Evolutionary conservation across 306 rosid species (phyloP).

Genomic region (Citrullus colocynthis): DNA sequence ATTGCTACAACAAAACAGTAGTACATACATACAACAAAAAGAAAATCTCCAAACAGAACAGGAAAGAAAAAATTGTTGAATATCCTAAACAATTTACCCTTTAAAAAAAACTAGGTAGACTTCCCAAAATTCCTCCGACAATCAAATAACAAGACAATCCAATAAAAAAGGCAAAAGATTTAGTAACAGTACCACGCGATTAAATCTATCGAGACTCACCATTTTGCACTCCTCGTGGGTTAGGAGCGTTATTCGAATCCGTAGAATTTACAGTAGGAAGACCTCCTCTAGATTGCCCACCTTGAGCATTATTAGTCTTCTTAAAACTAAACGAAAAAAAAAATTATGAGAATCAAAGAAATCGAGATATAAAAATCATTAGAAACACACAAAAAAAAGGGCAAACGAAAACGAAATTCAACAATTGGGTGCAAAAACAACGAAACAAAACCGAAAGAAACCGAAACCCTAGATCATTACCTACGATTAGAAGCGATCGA

Average conservation of each 20-base stretch:
- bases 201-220: slow-evolving; percentile 50
- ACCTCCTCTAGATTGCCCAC: slow-evolving; percentile 67
- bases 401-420: neutral
- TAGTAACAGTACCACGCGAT: slow-evolving; percentile 39
- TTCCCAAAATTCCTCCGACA: neutral
- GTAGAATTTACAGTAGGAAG: slow-evolving; percentile 34
- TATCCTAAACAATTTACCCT: neutral
- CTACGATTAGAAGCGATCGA: slow-evolving; percentile 36
- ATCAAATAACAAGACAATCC: neutral
- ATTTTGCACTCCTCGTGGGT: slow-evolving; percentile 35
- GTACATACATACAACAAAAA: neutral
- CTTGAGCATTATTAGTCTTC: slow-evolving; percentile 75
- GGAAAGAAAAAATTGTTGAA: neutral
- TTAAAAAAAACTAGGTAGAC: neutral
- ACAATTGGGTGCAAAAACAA: neutral
- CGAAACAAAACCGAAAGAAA: neutral
- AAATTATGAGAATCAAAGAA: neutral
- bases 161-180: neutral
- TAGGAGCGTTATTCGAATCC: slow-evolving; percentile 35
- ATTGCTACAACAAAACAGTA: slow-evolving; percentile 27
- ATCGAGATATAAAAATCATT: neutral
- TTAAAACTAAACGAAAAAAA: slow-evolving; percentile 32
- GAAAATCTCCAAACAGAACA: neutral
- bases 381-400: neutral
- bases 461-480: slow-evolving; percentile 22